Evolutionary conservation across 75 land plant genomes (phyloP).

Genomic region (Picea glauca): DNA sequence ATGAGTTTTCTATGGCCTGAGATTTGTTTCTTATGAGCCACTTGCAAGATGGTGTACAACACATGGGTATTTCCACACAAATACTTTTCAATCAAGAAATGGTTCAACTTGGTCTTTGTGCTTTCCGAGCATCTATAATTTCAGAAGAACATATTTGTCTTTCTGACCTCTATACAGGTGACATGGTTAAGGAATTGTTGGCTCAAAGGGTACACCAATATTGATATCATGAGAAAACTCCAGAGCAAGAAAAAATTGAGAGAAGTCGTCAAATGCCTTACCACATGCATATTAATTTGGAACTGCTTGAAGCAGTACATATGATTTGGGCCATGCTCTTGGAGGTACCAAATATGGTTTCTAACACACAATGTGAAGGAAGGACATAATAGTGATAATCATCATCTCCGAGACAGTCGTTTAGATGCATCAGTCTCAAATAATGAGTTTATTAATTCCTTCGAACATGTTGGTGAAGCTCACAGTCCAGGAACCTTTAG

Average conservation of each 20-base stretch:
- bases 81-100: constrained; percentile 84
- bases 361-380: constrained; percentile 63
- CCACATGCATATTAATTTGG: constrained; percentile 96
- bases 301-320: constrained; percentile 89
- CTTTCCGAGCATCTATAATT: constrained; percentile 67
- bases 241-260: constrained; percentile 90
- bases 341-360: constrained; percentile 89
- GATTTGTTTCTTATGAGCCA: no score
- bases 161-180: constrained; percentile 69
- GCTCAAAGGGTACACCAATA: constrained; percentile 86
- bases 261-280: constrained; percentile 94
- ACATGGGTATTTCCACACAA: constrained; percentile 78
- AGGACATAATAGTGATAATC: neutral
- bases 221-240: constrained; percentile 88
- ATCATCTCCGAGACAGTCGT: no score
- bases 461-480: no score
- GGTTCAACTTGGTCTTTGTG: constrained; percentile 91
- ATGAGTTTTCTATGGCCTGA: no score
- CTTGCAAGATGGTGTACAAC: no score
- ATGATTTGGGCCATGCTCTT: constrained; percentile 79
- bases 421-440: no score
- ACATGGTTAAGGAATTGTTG: constrained; percentile 79
- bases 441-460: no score
- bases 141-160: constrained; percentile 76
- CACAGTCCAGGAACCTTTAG: no score